A percentile compares a stretch with the other conserved stretches of the same genome.
These are phyloP conservation scores for Albifimbria verrucaria DNA, from an alignment of 2,329 filamentous ascomycete genomes.

Conservation along the genomic window DNA sequence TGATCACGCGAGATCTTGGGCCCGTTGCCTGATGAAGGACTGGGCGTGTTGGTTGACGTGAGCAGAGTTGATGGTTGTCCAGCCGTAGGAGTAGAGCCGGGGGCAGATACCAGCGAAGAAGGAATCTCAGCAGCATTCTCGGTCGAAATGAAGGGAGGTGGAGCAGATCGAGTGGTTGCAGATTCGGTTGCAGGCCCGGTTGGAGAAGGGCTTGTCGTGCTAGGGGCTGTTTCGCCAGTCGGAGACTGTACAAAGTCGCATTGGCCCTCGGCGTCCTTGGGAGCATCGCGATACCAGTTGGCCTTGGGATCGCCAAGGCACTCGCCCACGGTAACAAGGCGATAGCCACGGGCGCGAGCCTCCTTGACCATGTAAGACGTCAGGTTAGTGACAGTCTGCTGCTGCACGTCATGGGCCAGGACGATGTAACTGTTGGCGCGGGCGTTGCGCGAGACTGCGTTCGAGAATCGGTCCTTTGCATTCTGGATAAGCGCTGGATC, in stretches of 20 bases:
- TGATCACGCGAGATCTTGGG: constrained; percentile 29
- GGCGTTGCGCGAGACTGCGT: constrained; percentile 29
- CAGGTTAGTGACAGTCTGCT: constrained; percentile 41
- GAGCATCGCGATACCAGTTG: constrained; percentile 47
- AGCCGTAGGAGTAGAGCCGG: too few relatives aligned
- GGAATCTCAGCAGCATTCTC: too few relatives aligned
- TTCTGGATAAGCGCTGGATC: constrained; percentile 44
- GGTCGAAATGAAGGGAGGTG: too few relatives aligned
- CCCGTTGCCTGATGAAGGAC: constrained; percentile 14
- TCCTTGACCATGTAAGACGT: constrained; percentile 39
- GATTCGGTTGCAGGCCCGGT: constrained; percentile 5
- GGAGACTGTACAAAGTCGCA: too few relatives aligned
- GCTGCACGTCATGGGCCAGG: constrained; percentile 51
- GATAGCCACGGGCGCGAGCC: constrained; percentile 38
- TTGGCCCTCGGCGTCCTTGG: not conserved
- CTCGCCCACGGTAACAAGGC: constrained; percentile 52
- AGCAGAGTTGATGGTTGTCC: too few relatives aligned
- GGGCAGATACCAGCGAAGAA: too few relatives aligned
- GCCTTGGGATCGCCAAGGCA: constrained; percentile 50
- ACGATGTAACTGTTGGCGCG: constrained; percentile 40
- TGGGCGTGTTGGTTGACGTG: too few relatives aligned
- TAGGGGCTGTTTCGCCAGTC: too few relatives aligned
- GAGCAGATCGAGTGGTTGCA: not conserved
- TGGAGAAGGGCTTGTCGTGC: constrained; percentile 8
- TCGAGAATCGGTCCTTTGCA: constrained; percentile 36